Evolutionary conservation across 371 early-diverging fungal species (phyloP).

Genomic region (Mortierella sp.): DNA sequence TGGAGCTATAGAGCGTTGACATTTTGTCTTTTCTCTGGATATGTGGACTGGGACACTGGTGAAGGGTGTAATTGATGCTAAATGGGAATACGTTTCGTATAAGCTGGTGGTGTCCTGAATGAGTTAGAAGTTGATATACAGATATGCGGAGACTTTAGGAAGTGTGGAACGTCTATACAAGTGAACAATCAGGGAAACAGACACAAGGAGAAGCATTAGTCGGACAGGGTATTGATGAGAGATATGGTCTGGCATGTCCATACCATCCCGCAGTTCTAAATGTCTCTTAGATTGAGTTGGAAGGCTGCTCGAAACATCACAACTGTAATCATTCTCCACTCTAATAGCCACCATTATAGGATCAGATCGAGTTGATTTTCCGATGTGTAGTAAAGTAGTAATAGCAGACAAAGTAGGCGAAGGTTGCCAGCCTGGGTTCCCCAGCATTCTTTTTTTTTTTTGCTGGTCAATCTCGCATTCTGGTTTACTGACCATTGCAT

Average conservation of each 20-base stretch:
- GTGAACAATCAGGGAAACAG: not conserved
- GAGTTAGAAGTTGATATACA: not conserved
- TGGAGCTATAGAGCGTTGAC: slow-evolving; percentile 3
- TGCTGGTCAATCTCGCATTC: not conserved
- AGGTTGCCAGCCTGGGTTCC: not conserved
- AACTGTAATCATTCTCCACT: not conserved
- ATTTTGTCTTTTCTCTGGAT: not conserved
- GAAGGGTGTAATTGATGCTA: not conserved
- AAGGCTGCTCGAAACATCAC: not conserved
- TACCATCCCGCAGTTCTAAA: not conserved
- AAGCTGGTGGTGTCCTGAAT: not conserved
- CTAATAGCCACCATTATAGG: not conserved
- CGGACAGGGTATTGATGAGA: not conserved
- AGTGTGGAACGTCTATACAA: not conserved
- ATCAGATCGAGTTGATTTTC: not conserved
- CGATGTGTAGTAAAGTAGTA: not conserved
- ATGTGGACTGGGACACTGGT: not conserved
- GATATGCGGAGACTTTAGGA: not conserved
- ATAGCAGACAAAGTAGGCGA: not conserved
- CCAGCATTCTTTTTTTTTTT: too few species aligned
- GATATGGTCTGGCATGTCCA: not conserved
- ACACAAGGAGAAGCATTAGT: not conserved
- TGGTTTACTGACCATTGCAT: not conserved
- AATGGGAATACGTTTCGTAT: not conserved
- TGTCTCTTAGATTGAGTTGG: not conserved